Evolutionary conservation across 2,329 filamentous ascomycete species (phyloP).

Genomic region (Fusarium avenaceum): DNA sequence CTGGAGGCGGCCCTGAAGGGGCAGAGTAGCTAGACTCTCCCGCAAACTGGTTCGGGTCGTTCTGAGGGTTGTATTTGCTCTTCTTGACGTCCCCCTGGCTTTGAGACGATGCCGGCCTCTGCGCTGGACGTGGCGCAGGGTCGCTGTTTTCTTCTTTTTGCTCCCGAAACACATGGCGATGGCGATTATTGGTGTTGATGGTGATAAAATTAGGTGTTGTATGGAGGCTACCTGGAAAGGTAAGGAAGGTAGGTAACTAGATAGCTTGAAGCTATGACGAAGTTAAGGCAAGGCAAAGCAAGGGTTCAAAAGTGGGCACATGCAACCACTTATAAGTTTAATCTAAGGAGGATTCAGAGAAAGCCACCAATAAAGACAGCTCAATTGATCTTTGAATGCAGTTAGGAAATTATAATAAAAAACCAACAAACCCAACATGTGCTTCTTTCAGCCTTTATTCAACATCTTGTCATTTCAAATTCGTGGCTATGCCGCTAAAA

Average conservation of each 20-base stretch:
- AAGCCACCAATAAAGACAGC: constrained; percentile 8
- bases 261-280: constrained; percentile 22
- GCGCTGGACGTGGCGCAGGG: constrained; percentile 57
- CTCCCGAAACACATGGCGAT: constrained; percentile 64
- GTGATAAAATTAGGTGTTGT: constrained; percentile 10
- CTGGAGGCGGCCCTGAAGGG: constrained; percentile 37
- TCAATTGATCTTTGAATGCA: neutral
- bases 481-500: constrained; percentile 36
- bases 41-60: constrained; percentile 36
- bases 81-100: constrained; percentile 50
- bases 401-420: neutral
- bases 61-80: constrained; percentile 47
- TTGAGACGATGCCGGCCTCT: constrained; percentile 47
- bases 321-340: constrained; percentile 39
- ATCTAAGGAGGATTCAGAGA: constrained; percentile 4
- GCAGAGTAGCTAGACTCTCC: constrained; percentile 42
- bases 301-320: constrained; percentile 28
- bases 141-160: constrained; percentile 57
- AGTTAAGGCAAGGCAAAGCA: constrained; percentile 5
- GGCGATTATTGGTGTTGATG: neutral
- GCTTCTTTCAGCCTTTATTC: constrained; percentile 13
- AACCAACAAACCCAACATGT: neutral
- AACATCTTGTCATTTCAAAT: constrained; percentile 12
- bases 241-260: neutral
- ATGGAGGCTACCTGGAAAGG: neutral